Evolutionary conservation across 306 rosid genomes (phyloP).

Genomic region (Pterocarpus macrocarpus): DNA sequence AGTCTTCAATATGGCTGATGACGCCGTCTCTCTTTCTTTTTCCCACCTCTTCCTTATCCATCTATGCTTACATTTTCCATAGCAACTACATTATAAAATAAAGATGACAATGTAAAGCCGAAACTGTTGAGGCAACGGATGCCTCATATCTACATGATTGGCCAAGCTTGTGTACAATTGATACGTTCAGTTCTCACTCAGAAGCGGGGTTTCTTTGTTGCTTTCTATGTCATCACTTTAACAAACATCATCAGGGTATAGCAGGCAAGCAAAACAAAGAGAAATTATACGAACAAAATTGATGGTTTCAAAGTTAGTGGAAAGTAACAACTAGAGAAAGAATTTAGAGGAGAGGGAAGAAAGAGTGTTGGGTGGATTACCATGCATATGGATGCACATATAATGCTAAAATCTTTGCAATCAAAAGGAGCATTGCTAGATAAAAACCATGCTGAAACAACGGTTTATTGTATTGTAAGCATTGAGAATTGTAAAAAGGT

Average conservation of each 20-base stretch:
- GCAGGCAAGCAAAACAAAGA: conserved; percentile 64
- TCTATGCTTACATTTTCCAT: no score
- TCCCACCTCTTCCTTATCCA: no score
- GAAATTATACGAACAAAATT: conserved; percentile 61
- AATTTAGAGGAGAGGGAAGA: conserved; percentile 6
- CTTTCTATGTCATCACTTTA: conserved; percentile 48
- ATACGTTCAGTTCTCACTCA: conserved; percentile 49
- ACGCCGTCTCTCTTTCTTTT: no score
- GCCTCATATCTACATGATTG: conserved; percentile 23
- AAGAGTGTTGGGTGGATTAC: conserved; percentile 49
- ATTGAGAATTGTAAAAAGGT: not conserved
- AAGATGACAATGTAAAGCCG: not conserved
- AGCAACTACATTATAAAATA: no score
- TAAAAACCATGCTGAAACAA: conserved; percentile 76
- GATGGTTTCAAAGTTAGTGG: conserved; percentile 29
- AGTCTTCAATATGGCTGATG: no score
- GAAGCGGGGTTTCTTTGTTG: conserved; percentile 61
- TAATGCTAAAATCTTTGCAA: conserved; percentile 88
- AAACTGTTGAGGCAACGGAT: conserved; percentile 8
- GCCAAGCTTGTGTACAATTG: conserved; percentile 12
- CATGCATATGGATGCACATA: conserved; percentile 78
- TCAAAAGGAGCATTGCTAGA: conserved; percentile 82
- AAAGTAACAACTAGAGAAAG: not conserved
- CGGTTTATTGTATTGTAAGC: conserved; percentile 27
- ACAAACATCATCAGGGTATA: conserved; percentile 41